Conservation (phyloP, 768 basidiomycete genomes). For the Naganishia randhawae region DNA sequence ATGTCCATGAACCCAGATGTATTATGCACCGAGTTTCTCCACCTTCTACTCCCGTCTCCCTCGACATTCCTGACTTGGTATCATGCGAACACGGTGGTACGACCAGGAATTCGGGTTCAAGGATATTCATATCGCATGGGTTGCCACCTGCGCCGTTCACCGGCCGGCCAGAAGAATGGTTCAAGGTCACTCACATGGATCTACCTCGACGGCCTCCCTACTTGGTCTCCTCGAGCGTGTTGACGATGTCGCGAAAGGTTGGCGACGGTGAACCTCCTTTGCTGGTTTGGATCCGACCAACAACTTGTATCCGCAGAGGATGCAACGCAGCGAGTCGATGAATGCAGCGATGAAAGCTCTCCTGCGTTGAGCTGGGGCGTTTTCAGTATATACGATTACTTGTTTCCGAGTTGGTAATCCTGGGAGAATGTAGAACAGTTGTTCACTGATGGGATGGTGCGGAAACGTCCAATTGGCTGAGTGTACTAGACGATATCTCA, state of each 20-base stretch:
- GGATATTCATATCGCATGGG: constrained; percentile 2
- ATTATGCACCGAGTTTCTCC: too few species aligned
- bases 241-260: not conserved
- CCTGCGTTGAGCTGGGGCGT: not conserved
- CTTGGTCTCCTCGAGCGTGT: not conserved
- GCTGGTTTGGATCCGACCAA: constrained; percentile 3
- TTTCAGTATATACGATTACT: not conserved
- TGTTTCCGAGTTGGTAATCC: not conserved
- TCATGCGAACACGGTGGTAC: too few species aligned
- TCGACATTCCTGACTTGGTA: too few species aligned
- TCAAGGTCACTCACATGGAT: not conserved
- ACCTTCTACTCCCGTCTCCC: too few species aligned
- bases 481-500: too few species aligned
- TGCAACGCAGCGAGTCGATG: not conserved
- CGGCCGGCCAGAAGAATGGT: not conserved
- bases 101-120: too few species aligned
- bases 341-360: too few species aligned
- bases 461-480: not conserved
- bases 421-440: not conserved
- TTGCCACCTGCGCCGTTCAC: not conserved
- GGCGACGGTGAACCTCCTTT: not conserved
- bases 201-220: not conserved
- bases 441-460: not conserved
- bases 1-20: too few species aligned
- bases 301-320: constrained; percentile 4